Base-by-base conservation (phyloP, 2,329 filamentous ascomycete genomes). In the Ceratocystiopsis brevicomis region DNA sequence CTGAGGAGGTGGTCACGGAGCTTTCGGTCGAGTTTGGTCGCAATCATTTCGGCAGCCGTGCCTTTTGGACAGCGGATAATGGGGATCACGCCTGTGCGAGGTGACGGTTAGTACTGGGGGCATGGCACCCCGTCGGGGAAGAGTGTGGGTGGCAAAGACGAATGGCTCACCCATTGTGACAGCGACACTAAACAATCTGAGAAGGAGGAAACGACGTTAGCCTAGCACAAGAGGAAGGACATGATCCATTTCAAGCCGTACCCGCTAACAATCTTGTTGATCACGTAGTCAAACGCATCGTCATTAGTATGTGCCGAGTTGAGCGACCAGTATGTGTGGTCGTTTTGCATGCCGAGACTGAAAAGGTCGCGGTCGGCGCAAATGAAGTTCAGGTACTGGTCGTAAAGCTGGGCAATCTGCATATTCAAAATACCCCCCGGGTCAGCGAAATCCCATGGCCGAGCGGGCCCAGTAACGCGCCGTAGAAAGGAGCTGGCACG, bases 371-470 rank as follows among this genome's bases (percentile, higher is more conserved):
- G 87, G 58, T 98, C 90, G 33, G 83, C 83, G 37, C 96, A 88
- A 49, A 96, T 82, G 55, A 96, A 98, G 61, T 98, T 96, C 43
- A 98, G 68, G 56, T 96, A 96, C 58, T 98, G 90, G 57, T 98
- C 90, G 53, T 79, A 98, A 8, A 98, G 74, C 55, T 95, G 87
- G 2, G 87, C 78, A 49, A 98, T 87, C 53, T 82, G 77, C 0
- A 17, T 4, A 30, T 8, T 4, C 4, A 4, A 30, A 30, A 11
- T 9, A 30, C 25, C 25, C 4, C 4, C 6, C 10, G 6, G 10
- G 25, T 30, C 25, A 30, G 25, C 25, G 25, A 30, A 2, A 6
- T 30, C 8, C 10, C 25, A 8, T 9, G 25, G 10, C 25, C 25
- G 10, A 10, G 25, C 25, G 25, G 25, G 6, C 6, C 25, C 25